These are phyloP conservation scores for Populus pruinosa DNA, from an alignment of 345 rosid species.

Conservation along the genomic window DNA sequence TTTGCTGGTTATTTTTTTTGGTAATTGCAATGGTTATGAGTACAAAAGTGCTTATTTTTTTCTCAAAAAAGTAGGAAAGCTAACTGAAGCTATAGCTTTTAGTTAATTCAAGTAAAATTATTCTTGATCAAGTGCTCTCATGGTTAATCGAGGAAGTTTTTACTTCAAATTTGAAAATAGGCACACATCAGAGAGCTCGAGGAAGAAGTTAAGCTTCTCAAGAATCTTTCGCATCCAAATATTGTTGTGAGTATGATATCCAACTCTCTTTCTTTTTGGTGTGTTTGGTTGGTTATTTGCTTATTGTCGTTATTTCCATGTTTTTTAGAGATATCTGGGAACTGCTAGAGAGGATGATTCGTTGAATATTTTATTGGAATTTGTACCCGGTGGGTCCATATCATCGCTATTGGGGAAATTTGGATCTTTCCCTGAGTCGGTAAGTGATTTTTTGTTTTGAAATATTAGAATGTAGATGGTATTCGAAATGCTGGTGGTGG, in stretches of 20 bases:
- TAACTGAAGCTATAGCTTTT: neutral
- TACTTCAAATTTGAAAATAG: slow-evolving; percentile 16
- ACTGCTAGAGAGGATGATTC: slow-evolving; percentile 37
- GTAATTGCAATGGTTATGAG: neutral
- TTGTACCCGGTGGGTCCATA: slow-evolving; percentile 36
- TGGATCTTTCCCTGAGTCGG: slow-evolving; percentile 35
- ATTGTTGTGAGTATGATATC: slow-evolving; percentile 29
- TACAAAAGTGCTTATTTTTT: neutral
- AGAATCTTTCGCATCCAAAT: slow-evolving; percentile 33
- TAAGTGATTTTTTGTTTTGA: slow-evolving; percentile 25
- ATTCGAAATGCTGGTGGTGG: neutral
- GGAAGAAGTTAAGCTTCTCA: slow-evolving; percentile 37
- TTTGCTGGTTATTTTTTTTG: neutral
- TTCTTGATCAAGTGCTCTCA: neutral
- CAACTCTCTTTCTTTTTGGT: neutral
- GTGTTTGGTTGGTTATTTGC: slow-evolving; percentile 1
- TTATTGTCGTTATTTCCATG: neutral
- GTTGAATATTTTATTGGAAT: slow-evolving; percentile 31
- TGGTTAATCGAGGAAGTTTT: neutral
- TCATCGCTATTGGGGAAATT: slow-evolving; percentile 33
- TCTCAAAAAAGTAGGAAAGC: neutral
- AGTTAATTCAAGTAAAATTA: neutral
- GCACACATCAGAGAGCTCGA: slow-evolving; percentile 36
- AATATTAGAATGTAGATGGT: slow-evolving; percentile 1
- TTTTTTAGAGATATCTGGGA: slow-evolving; percentile 32